Evolutionary conservation across 495 filamentous ascomycete genomes (phyloP).

Genomic region (Podospora comata): DNA sequence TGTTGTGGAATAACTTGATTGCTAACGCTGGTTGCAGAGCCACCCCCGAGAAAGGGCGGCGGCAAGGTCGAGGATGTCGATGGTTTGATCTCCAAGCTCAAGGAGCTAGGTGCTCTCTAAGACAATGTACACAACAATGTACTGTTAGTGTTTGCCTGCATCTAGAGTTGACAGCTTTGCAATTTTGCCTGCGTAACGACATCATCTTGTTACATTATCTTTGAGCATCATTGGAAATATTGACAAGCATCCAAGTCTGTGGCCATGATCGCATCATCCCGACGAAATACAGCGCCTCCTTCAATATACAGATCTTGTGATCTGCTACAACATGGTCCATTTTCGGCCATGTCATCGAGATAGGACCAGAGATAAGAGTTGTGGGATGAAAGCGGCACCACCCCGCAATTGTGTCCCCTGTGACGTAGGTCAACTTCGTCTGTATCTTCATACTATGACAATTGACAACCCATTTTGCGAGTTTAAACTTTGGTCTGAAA

Average conservation of each 20-base stretch:
- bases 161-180: constrained; percentile 1
- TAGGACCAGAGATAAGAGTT: neutral
- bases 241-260: neutral
- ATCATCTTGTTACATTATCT: neutral
- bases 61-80: constrained; percentile 97
- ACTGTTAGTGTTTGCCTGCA: neutral
- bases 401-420: constrained; percentile 6
- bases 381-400: constrained; percentile 1
- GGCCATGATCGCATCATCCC: neutral
- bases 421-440: neutral
- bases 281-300: neutral
- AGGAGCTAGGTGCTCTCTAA: constrained; percentile 90
- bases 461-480: neutral
- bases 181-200: constrained; percentile 7
- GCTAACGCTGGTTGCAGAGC: constrained; percentile 54
- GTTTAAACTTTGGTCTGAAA: neutral
- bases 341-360: neutral
- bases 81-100: constrained; percentile 84
- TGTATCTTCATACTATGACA: neutral
- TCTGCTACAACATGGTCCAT: neutral
- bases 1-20: neutral
- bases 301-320: neutral
- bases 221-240: neutral
- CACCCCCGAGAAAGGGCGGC: constrained; percentile 82
- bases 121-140: neutral